These are phyloP conservation scores for Fraxinus floribunda DNA, from an alignment of 305 asterid genomes.

Conservation along the genomic window DNA sequence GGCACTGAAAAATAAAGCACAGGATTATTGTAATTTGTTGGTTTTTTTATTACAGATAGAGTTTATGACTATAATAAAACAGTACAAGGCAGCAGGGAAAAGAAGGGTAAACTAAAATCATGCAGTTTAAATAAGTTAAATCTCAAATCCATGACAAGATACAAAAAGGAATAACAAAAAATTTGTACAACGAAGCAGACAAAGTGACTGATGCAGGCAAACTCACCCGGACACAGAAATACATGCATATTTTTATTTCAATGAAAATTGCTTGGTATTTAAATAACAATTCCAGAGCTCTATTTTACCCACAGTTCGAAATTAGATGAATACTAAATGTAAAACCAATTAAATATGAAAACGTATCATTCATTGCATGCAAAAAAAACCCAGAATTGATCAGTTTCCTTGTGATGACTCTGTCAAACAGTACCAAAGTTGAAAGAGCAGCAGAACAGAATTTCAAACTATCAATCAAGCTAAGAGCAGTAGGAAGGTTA, in stretches of 20 bases:
- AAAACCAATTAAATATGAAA: neutral
- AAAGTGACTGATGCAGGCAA: slow-evolving; percentile 13
- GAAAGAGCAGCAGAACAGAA: slow-evolving; percentile 3
- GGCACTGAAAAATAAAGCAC: slow-evolving; percentile 42
- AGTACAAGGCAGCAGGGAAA: slow-evolving; percentile 9
- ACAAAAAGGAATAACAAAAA: neutral
- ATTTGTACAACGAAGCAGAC: neutral
- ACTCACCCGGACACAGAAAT: neutral
- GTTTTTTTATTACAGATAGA: neutral
- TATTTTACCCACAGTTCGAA: neutral
- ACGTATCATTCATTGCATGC: neutral
- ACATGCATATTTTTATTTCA: slow-evolving; percentile 6
- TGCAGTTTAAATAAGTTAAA: neutral
- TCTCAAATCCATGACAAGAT: neutral
- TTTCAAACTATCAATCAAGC: neutral
- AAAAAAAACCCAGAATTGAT: neutral
- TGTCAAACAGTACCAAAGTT: neutral
- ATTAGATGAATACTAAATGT: neutral
- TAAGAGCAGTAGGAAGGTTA: neutral
- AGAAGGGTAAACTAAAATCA: neutral
- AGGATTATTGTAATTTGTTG: neutral
- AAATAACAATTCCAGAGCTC: neutral
- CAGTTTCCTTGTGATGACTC: neutral
- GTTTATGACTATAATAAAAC: neutral
- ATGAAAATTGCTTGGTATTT: neutral